Evolutionary conservation across 345 rosid species (phyloP).

Genomic region (Arabis alpina): DNA sequence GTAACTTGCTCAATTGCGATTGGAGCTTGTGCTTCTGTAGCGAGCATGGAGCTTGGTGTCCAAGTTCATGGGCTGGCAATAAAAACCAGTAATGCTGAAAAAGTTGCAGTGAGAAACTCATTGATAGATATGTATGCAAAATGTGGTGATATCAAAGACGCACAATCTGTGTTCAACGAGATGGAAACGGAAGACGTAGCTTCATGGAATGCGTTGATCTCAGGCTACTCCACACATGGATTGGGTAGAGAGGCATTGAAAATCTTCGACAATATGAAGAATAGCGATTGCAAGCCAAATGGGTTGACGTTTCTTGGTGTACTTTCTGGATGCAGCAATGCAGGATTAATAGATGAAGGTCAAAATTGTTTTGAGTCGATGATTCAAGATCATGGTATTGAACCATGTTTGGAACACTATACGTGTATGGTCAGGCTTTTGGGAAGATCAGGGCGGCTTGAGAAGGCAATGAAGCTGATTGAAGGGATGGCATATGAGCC

Average conservation of each 20-base stretch:
- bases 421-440: constrained; percentile 82
- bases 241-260: constrained; percentile 59
- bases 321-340: constrained; percentile 84
- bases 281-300: constrained; percentile 59
- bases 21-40: constrained; percentile 78
- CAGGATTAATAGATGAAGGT: constrained; percentile 70
- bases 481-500: constrained; percentile 68
- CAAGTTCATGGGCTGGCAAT: constrained; percentile 68
- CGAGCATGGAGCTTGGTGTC: constrained; percentile 69
- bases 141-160: constrained; percentile 72
- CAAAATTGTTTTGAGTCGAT: constrained; percentile 70
- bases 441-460: constrained; percentile 78
- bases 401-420: constrained; percentile 82
- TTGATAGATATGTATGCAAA: constrained; percentile 95
- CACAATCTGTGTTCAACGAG: constrained; percentile 60
- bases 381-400: constrained; percentile 63
- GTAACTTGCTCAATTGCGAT: constrained; percentile 81
- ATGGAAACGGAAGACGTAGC: constrained; percentile 55
- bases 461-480: constrained; percentile 68
- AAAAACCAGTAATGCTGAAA: constrained; percentile 61
- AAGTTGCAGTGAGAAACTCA: constrained; percentile 66
- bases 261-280: constrained; percentile 64
- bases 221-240: constrained; percentile 85
- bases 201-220: constrained; percentile 84
- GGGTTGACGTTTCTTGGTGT: constrained; percentile 71